Base-by-base conservation (phyloP, 352 stramenopile genomes). In the Salisapilia sapeloensis region DNA sequence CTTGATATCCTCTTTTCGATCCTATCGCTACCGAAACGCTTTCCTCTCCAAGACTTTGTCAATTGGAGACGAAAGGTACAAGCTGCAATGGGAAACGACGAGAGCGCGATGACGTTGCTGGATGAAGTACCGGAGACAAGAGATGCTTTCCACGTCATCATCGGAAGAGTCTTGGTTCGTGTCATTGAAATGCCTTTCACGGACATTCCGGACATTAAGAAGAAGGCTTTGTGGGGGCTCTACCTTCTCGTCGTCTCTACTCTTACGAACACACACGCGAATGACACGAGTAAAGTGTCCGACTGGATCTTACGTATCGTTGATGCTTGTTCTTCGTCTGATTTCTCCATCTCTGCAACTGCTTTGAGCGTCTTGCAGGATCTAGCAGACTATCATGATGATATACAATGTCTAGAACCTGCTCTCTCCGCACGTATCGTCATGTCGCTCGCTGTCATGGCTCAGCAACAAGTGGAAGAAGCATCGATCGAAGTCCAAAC, bases 381-480 rank as follows among this genome's bases (percentile, higher is more conserved):
- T 25, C 43, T 91, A 30, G 61, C 74, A 0, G 60, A 82, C 19
- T 86, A 70, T 25, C 69, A 91, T 36, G 53, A 64, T 24, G 56
- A 69, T 25, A 67, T 91, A 16, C 60, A 78, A 24, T 50, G 42
- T 4, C 56, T 86, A 14, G 71, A 91, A 19, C 53, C 75, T 6
- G 55, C 56, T 1, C 50, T 87, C 8, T 50, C 83, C 0, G 59
- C 60, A n/a, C 63, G 71, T n/a, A 86, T 91, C 14, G 64, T 91
- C 4, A 87, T 91, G 71, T 85, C 75, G 11, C 48, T 91, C 3
- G 69, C 75, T 2, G 66, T 91, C 1, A 82, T 87, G 24, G 75
- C 74, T 2, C 75, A 91, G 27, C 75, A 87, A 25, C 75, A 91
- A 46, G 69, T 91, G 6, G 75, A 91, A 51, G 69, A 87, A 50